These are phyloP conservation scores for Alternaria ethzedia DNA, from an alignment of 2,329 filamentous ascomycete species.

Conservation along the genomic window DNA sequence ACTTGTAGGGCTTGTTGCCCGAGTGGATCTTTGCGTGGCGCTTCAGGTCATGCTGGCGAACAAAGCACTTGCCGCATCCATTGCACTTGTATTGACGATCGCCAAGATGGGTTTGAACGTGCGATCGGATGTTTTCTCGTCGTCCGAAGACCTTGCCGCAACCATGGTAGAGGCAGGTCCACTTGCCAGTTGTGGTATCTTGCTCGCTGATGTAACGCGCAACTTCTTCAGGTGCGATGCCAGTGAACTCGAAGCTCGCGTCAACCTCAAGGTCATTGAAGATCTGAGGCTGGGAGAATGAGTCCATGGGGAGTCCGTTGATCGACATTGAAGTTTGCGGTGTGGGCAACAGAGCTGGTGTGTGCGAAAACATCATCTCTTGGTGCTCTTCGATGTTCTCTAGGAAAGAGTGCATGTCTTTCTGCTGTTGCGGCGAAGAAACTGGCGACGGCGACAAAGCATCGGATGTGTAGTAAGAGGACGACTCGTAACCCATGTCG, in stretches of 20 bases:
- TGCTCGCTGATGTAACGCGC: conserved; percentile 58
- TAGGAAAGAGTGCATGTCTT: conserved; percentile 42
- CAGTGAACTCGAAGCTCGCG: conserved; percentile 75
- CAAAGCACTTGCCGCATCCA: conserved; percentile 92
- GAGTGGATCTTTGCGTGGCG: conserved; percentile 97
- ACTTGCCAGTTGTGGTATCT: conserved; percentile 51
- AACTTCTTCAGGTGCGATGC: conserved; percentile 81
- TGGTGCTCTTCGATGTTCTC: conserved; percentile 45
- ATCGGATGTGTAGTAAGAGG: conserved; percentile 59
- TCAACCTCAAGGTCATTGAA: conserved; percentile 60
- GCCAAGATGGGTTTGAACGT: conserved; percentile 96
- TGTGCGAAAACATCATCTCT: conserved; percentile 41
- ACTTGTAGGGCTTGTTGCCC: conserved; percentile 92
- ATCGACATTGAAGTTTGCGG: conserved; percentile 30
- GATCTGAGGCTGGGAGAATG: conserved; percentile 25
- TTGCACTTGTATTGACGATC: conserved; percentile 95
- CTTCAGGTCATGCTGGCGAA: conserved; percentile 95
- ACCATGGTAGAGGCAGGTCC: conserved; percentile 63
- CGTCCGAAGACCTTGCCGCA: conserved; percentile 93
- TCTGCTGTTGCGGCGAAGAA: conserved; percentile 45
- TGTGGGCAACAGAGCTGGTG: conserved; percentile 35
- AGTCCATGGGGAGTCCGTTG: conserved; percentile 24
- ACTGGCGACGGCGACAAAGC: conserved; percentile 54
- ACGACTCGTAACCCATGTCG: conserved; percentile 57
- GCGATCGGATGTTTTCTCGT: conserved; percentile 98